Base-by-base conservation (phyloP, 1,284 basidiomycete genomes). In the Fereydounia khargensis region DNA sequence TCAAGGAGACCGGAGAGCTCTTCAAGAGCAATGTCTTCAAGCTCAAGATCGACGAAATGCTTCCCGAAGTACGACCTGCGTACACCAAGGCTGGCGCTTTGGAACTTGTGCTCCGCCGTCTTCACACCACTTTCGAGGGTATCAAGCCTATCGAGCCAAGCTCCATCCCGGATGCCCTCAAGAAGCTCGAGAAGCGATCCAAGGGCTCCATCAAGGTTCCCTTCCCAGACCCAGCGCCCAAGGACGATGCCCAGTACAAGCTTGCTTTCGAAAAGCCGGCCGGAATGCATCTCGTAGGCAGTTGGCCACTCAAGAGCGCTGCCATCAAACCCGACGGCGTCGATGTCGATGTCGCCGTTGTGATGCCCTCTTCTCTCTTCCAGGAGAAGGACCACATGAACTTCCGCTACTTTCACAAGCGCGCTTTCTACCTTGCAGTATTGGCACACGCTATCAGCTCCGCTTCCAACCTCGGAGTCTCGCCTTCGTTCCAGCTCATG, bases 361-460 rank as follows among this genome's bases (percentile, higher is more conserved):
- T 67, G 17, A 70, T 76, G 74, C 55, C 53, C 3, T 66, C 90
- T 84, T 71, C 66, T 34, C 78, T 96, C 20, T 91, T 98, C 68
- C 90, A 95, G 78, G 88, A 92, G 64, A 98, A 97, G 76, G 94
- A 98, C 73, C 89, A 91, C 61, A 79, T 91, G 44, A 88, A 92
- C 71, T 84, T 85, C 25, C 84, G 95, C 16, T 92, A 89, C 77
- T 92, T 94, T 73, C 87, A 94, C 76, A 98, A 98, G 77, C 81
- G 89, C 33, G 86, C 89, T 0, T 92, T 87, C 74, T 99, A 91
- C 77, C 82, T 97, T 11, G 86, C 91, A 7, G 83, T 83, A 3
- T 79, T 98, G 39, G 88, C 87, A 3, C 80, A 83, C 8, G 82
- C 83, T 1, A 76, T 96, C 14, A 21, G 43, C 37, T 28, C 55